A percentile compares a stretch with the other conserved stretches of the same genome.
phyloP scores from a whole-genome alignment of 75 land plant genomes.

The Gnetum montanum region DNA sequence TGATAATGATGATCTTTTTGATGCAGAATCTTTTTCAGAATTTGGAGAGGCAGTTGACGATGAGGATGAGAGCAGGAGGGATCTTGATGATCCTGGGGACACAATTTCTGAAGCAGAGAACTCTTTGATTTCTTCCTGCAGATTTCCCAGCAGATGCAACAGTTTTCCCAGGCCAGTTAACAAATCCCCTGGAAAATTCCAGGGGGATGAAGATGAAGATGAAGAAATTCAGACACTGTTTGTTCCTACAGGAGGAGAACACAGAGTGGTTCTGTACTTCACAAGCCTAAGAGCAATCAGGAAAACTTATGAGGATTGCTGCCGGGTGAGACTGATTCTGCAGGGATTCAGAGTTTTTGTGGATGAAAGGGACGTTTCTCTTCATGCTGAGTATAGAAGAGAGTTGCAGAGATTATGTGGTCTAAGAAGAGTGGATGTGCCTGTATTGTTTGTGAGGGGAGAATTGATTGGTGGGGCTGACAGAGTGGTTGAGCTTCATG shows the following conservation, averaged over 20 bases:
- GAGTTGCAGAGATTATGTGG: slow-evolving; percentile 52
- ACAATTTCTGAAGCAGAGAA: no score
- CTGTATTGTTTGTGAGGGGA: slow-evolving; percentile 51
- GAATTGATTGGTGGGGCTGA: slow-evolving; percentile 65
- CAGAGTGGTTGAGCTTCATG: slow-evolving; percentile 44
- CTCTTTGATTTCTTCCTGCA: slow-evolving; percentile 3
- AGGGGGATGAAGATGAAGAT: neutral
- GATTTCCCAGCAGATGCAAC: neutral
- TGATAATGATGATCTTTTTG: slow-evolving; percentile 14
- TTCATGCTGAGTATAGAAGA: slow-evolving; percentile 60
- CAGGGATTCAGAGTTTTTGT: slow-evolving; percentile 41
- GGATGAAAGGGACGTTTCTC: slow-evolving; percentile 79
- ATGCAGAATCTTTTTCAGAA: slow-evolving; percentile 21
- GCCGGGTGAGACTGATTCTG: slow-evolving; percentile 43
- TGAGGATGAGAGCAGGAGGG: neutral
- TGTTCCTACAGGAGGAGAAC: slow-evolving; percentile 17
- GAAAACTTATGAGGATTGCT: slow-evolving; percentile 84
- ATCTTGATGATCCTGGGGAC: neutral
- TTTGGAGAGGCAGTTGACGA: slow-evolving; percentile 31
- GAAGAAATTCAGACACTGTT: neutral
- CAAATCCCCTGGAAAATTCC: neutral
- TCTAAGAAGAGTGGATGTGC: slow-evolving; percentile 17
- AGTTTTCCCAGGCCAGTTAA: slow-evolving; percentile 8
- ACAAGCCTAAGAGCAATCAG: slow-evolving; percentile 76
- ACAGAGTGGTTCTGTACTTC: slow-evolving; percentile 54